Conservation (phyloP, 805 yeast species). For the Candida namnaoensis region DNA sequence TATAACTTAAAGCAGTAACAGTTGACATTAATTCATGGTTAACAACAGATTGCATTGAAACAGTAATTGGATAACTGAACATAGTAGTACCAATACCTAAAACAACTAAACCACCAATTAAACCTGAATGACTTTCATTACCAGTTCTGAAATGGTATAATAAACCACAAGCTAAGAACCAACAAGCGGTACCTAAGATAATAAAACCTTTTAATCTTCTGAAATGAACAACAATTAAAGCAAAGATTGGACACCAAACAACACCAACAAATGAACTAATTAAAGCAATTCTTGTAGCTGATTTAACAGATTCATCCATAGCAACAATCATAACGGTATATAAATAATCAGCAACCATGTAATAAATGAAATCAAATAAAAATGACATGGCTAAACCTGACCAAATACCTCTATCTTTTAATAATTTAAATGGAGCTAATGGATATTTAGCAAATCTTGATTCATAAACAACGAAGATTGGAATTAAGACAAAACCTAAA, state of each 20-base stretch:
- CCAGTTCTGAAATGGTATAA: conserved; percentile 51
- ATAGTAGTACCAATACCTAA: conserved; percentile 68
- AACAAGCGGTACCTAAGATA: conserved; percentile 46
- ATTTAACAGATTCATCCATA: conserved; percentile 43
- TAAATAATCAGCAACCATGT: conserved; percentile 63
- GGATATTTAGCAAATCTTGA: conserved; percentile 46
- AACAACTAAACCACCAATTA: conserved; percentile 56
- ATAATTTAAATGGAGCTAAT: conserved; percentile 46
- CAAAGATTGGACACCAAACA: conserved; percentile 47
- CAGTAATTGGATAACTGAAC: conserved; percentile 61
- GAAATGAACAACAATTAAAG: conserved; percentile 37
- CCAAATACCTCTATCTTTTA: conserved; percentile 69
- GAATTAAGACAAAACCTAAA: conserved; percentile 53
- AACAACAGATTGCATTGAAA: conserved; percentile 49
- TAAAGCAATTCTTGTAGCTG: conserved; percentile 58
- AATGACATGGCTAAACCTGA: conserved; percentile 54
- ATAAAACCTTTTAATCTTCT: conserved; percentile 51
- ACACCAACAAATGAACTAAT: conserved; percentile 56
- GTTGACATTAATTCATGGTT: conserved; percentile 65
- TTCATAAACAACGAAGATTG: conserved; percentile 58
- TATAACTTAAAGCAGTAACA: conserved; percentile 46
- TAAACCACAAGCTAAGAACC: conserved; percentile 54
- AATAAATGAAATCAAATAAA: conserved; percentile 51
- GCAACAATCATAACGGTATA: conserved; percentile 62
- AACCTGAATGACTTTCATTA: conserved; percentile 38